Percentiles rank a stretch among this genome's conserved stretches.
Evolutionary conservation across 2,329 filamentous ascomycete genomes (phyloP).

Genomic region (Aspergillus sp.): DNA sequence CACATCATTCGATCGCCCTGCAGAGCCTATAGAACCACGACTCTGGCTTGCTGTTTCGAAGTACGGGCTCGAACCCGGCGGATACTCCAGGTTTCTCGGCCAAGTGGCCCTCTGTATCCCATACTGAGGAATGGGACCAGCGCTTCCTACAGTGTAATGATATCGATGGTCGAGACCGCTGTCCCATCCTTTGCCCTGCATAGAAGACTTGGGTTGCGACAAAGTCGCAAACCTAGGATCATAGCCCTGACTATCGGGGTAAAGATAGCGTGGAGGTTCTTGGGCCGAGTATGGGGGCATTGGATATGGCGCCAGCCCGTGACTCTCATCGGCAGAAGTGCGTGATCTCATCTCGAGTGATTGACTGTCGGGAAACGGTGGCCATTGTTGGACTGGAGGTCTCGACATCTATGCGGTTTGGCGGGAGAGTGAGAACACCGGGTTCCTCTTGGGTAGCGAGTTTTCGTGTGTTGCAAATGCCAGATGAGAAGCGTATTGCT

Average conservation of each 20-base stretch:
- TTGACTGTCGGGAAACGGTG: conserved; percentile 20
- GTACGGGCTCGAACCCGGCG: conserved; percentile 13
- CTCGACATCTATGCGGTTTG: conserved; percentile 29
- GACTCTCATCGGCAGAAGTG: conserved; percentile 13
- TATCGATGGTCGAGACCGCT: conserved; percentile 21
- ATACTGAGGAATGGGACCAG: conserved; percentile 15
- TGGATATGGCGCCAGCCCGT: conserved; percentile 12
- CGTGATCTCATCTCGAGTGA: conserved; percentile 18
- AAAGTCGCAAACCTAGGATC: conserved; percentile 15
- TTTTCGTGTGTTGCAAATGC: not conserved
- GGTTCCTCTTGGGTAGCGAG: conserved; percentile 3
- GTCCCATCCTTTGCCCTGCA: conserved; percentile 16
- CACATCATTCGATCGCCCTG: conserved; percentile 25
- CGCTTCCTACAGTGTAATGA: conserved; percentile 19
- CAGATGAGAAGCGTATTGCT: conserved; percentile 4
- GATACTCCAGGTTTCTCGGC: conserved; percentile 14
- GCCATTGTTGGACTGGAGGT: conserved; percentile 27
- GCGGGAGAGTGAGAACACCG: conserved; percentile 6
- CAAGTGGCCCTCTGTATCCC: conserved; percentile 17
- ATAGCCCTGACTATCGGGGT: conserved; percentile 17
- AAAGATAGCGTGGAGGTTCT: conserved; percentile 25
- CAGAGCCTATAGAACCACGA: conserved; percentile 23
- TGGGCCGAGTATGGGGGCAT: conserved; percentile 17
- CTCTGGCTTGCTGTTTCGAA: conserved; percentile 22
- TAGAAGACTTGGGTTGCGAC: conserved; percentile 13